Evolutionary conservation across 2,329 filamentous ascomycete genomes (phyloP).

Genomic region (Cercospora canescens): DNA sequence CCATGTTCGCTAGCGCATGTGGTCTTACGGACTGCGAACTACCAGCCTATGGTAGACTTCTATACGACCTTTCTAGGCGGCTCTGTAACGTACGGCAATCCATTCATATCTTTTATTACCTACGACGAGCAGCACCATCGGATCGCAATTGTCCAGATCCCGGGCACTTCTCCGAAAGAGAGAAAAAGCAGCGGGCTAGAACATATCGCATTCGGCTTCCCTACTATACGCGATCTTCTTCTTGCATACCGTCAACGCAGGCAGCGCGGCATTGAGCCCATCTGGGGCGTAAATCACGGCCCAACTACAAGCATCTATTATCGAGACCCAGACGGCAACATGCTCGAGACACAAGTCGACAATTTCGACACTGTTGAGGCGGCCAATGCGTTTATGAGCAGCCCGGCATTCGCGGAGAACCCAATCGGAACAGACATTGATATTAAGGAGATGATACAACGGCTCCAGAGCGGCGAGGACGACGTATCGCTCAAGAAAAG

Average conservation of each 20-base stretch:
- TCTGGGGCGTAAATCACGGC: constrained; percentile 28
- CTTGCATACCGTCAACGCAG: not conserved
- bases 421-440: constrained; percentile 49
- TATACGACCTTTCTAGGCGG: constrained; percentile 32
- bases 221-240: not conserved
- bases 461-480: not conserved
- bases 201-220: not conserved
- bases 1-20: constrained; percentile 27
- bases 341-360: constrained; percentile 27
- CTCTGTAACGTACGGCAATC: not conserved
- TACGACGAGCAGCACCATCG: not conserved
- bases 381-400: constrained; percentile 43
- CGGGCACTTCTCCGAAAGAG: not conserved
- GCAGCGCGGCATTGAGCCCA: constrained; percentile 1
- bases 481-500: not conserved
- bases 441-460: constrained; percentile 39
- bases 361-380: constrained; percentile 34
- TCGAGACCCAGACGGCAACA: constrained; percentile 28
- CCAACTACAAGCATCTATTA: constrained; percentile 30
- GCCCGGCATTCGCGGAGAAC: constrained; percentile 42
- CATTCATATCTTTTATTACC: not conserved
- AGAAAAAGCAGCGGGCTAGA: not conserved
- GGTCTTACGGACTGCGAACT: constrained; percentile 30
- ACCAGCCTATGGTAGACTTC: constrained; percentile 26
- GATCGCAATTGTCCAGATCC: not conserved